Evolutionary conservation across 306 rosid genomes (phyloP).

Genomic region (Vigna trinervia): DNA sequence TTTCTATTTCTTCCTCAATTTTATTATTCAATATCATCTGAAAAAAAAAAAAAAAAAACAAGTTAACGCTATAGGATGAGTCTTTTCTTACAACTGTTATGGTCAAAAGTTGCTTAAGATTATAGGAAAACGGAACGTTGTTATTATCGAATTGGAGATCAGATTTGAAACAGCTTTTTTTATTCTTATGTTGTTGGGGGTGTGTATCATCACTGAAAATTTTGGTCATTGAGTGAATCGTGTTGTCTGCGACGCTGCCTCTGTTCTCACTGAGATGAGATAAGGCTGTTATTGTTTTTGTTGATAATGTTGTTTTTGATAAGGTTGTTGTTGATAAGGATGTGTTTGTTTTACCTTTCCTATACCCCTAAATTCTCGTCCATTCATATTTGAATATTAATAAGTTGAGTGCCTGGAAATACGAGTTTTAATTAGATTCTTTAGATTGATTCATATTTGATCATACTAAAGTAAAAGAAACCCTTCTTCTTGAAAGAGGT

Average conservation of each 20-base stretch:
- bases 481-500: background rate
- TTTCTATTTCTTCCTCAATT: constrained; percentile 11
- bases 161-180: background rate
- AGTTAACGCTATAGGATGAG: background rate
- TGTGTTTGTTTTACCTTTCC: background rate
- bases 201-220: no score
- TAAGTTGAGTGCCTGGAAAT: background rate
- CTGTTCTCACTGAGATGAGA: background rate
- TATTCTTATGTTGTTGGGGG: no score
- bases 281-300: background rate
- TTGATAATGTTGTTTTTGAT: no score
- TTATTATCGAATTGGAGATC: background rate
- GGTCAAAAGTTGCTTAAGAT: background rate
- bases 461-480: background rate
- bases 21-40: background rate
- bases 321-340: background rate
- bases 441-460: background rate
- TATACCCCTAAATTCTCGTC: background rate
- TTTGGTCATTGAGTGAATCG: background rate
- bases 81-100: background rate
- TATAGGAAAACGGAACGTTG: no score
- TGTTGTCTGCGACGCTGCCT: no score
- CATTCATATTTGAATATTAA: background rate
- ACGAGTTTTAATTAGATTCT: background rate
- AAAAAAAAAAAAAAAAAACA: background rate